Evolutionary conservation across 192 early-diverging fungal species (phyloP).

Genomic region (Funneliformis geosporum): DNA sequence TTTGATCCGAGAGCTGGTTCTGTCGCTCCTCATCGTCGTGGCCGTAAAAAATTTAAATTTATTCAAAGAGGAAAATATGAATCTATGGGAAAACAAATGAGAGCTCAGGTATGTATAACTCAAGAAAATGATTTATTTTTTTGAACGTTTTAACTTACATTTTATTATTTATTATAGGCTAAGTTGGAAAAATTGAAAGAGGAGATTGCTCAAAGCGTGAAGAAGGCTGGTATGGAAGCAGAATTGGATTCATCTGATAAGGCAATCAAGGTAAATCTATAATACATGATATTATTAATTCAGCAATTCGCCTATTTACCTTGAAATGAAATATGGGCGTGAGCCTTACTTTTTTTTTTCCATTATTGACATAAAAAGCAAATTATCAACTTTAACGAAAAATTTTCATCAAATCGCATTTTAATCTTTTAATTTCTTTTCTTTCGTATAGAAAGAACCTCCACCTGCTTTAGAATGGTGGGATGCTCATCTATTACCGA

Average conservation of each 20-base stretch:
- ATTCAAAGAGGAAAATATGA: slow-evolving; percentile 80
- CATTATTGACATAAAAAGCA: no score
- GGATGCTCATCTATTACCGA: slow-evolving; percentile 82
- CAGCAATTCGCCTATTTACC: not conserved
- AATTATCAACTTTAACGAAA: no score
- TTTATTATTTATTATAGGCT: slow-evolving; percentile 37
- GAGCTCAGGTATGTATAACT: slow-evolving; percentile 60
- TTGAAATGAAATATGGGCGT: no score
- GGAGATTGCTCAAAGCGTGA: slow-evolving; percentile 71
- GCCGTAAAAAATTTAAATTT: slow-evolving; percentile 70
- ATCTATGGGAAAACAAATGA: slow-evolving; percentile 78
- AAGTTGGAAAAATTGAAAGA: slow-evolving; percentile 72
- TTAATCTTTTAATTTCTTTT: not conserved
- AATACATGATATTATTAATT: not conserved
- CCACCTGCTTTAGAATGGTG: slow-evolving; percentile 95
- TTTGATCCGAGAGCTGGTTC: slow-evolving; percentile 69
- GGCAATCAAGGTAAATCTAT: slow-evolving; percentile 56
- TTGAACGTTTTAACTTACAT: not conserved
- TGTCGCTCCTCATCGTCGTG: slow-evolving; percentile 46
- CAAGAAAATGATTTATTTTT: not conserved
- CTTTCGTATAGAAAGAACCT: slow-evolving; percentile 53
- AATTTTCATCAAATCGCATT: no score
- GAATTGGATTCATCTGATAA: slow-evolving; percentile 74
- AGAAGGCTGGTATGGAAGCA: slow-evolving; percentile 71
- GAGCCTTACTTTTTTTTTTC: no score